These are phyloP conservation scores for Xylaria palmicola DNA, from an alignment of 495 filamentous ascomycete species.

Conservation along the genomic window DNA sequence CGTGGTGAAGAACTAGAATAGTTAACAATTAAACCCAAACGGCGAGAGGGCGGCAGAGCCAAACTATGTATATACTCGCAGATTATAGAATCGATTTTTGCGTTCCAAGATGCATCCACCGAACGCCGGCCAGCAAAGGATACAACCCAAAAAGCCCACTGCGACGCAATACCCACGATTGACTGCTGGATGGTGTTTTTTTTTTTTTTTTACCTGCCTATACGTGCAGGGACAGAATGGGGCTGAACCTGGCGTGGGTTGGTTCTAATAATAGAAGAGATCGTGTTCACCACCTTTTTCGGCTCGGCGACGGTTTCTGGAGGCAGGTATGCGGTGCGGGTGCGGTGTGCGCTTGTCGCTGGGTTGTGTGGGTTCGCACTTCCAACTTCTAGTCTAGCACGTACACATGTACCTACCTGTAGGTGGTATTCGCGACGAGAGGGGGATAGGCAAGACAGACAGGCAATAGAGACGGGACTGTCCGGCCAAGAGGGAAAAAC, in stretches of 20 bases:
- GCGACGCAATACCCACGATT: conserved; percentile 31
- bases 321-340: conserved; percentile 7
- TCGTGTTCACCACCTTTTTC: conserved; percentile 28
- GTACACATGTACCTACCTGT: too few relatives aligned
- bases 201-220: conserved; percentile 26
- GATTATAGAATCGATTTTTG: too few relatives aligned
- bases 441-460: neutral
- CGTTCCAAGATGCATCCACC: too few relatives aligned
- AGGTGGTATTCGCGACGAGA: too few relatives aligned
- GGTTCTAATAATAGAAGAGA: conserved; percentile 50
- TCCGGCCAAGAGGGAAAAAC: neutral
- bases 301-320: too few relatives aligned
- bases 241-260: conserved; percentile 43
- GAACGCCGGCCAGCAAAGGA: neutral
- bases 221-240: conserved; percentile 40
- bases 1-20: too few relatives aligned
- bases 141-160: too few relatives aligned
- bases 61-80: too few relatives aligned
- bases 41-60: too few relatives aligned
- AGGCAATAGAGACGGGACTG: neutral
- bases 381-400: too few relatives aligned
- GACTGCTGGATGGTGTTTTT: neutral
- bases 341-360: conserved; percentile 13
- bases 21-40: too few relatives aligned
- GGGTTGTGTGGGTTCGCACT: conserved; percentile 13